Evolutionary conservation across 1,284 basidiomycete species (phyloP).

Genomic region (Sporisorium iseilematis-ciliati): DNA sequence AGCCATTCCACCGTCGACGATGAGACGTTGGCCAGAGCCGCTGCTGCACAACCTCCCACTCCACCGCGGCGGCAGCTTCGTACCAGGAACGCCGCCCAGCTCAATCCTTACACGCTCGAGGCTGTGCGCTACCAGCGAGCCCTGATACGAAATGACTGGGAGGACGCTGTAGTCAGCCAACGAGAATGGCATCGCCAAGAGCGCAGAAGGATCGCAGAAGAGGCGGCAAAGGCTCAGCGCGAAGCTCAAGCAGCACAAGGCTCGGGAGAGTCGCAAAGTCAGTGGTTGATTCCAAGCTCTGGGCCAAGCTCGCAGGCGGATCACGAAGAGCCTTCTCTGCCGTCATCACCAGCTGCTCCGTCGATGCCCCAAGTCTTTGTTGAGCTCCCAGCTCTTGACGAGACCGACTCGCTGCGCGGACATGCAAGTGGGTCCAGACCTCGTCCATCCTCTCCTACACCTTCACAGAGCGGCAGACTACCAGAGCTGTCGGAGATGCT

Average conservation of each 20-base stretch:
- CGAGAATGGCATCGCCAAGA: constrained; percentile 58
- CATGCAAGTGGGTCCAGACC: neutral
- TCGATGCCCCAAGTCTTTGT: constrained; percentile 24
- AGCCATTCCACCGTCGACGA: constrained; percentile 11
- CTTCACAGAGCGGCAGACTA: constrained; percentile 32
- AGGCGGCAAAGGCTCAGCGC: constrained; percentile 34
- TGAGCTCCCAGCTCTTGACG: constrained; percentile 22
- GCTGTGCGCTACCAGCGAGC: constrained; percentile 66
- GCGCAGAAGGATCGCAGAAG: constrained; percentile 36
- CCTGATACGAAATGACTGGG: constrained; percentile 70
- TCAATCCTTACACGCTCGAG: constrained; percentile 70
- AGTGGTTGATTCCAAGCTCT: constrained; percentile 46
- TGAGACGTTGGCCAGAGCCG: constrained; percentile 30
- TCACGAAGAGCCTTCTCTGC: constrained; percentile 18
- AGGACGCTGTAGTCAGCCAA: constrained; percentile 70
- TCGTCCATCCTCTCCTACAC: constrained; percentile 14
- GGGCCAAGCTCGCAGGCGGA: constrained; percentile 44
- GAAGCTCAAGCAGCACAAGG: constrained; percentile 18
- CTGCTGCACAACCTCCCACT: constrained; percentile 38
- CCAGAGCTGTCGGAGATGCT: constrained; percentile 40
- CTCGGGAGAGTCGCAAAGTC: constrained; percentile 37
- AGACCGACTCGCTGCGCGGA: neutral
- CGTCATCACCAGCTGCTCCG: constrained; percentile 18
- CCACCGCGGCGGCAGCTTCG: constrained; percentile 62
- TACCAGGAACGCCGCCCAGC: constrained; percentile 67